Base-by-base conservation (phyloP, 1,284 basidiomycete species). In the Coniferiporia weirii region DNA sequence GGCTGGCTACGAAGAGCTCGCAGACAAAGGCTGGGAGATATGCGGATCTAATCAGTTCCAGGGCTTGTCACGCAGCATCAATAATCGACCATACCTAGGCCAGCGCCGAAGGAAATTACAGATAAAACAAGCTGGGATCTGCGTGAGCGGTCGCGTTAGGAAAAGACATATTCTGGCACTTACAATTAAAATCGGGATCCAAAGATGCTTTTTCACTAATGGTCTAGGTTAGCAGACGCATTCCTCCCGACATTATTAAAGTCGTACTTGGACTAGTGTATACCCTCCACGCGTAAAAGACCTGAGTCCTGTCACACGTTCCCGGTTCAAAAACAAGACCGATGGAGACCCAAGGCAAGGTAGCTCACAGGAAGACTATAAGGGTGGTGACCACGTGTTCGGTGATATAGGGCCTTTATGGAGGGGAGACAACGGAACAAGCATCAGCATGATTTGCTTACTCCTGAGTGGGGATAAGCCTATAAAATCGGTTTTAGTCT, bases 281-380 rank as follows among this genome's bases (percentile, higher is more conserved):
- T 10, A 59, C 51, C 22, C 38, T 44, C 36, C 58, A 46, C 19
- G 52, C 47, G 19, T 59, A 59, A 36, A 59, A 59, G 5, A 36
- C 32, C 53, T 59, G 58, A 5, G 58, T 36, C 47, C 58, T 59
- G 40, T 17, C 10, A 9, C n/a, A 22, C 19, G 5, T 3, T 13
- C 35, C 35, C 17, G 10, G 2, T 19, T 8, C 6, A 10, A 52
- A 19, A 32, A 35, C 1, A 10, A 7, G 51, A 15, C 3, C 3
- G n/a, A 27, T 8, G 40, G 35, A 20, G 49, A 45, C n/a, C 1
- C 9, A 44, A 13, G 19, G 3, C 15, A 43, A 15, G 15, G 1
- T n/a, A 17, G 40, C 57, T 12, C 3, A 58, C 57, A 53, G 20
- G 27, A 58, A 53, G 10, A 53, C 47, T 17, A 58, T 58, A 13